Percentiles rank a stretch among this genome's conserved stretches.
Evolutionary conservation across 139 green algal genomes (phyloP).

Genomic region (Chlamydomonas eustigma): DNA sequence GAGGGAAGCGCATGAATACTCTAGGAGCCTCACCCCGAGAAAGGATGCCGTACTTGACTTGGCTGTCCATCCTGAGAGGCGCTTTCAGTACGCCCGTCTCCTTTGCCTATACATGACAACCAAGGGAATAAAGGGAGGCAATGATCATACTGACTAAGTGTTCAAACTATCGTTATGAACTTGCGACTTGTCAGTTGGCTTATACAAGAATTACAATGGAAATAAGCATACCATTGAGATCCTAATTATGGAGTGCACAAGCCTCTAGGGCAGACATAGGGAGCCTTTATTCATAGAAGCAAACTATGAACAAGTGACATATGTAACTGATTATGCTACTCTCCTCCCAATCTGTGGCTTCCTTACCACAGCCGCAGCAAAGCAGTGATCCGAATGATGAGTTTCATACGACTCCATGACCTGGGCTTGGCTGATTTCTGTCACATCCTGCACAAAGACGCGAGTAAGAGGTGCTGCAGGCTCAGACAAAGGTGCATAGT

Average conservation of each 20-base stretch:
- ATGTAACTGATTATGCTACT: no score
- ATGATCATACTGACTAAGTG: no score
- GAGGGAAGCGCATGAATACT: slow-evolving; percentile 90
- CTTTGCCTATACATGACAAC: slow-evolving; percentile 23
- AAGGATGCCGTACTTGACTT: slow-evolving; percentile 88
- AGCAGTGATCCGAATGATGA: slow-evolving; percentile 70
- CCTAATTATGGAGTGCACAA: no score
- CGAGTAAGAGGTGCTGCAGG: background rate
- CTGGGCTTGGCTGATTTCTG: background rate
- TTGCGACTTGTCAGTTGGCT: no score
- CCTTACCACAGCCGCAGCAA: slow-evolving; percentile 54
- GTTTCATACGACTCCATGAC: slow-evolving; percentile 88
- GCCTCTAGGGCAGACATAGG: no score
- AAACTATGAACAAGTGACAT: no score
- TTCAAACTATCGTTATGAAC: no score
- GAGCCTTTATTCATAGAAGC: no score
- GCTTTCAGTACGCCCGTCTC: slow-evolving; percentile 58
- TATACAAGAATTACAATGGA: no score
- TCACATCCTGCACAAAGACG: background rate
- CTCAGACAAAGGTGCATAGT: background rate
- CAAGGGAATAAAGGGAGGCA: background rate
- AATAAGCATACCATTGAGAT: no score
- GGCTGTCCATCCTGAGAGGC: slow-evolving; percentile 79
- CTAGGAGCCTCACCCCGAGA: slow-evolving; percentile 64
- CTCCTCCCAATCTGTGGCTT: background rate